phyloP scores from a whole-genome alignment of 176 grass and related monocot species.

The Bothriochloa decipiens region DNA sequence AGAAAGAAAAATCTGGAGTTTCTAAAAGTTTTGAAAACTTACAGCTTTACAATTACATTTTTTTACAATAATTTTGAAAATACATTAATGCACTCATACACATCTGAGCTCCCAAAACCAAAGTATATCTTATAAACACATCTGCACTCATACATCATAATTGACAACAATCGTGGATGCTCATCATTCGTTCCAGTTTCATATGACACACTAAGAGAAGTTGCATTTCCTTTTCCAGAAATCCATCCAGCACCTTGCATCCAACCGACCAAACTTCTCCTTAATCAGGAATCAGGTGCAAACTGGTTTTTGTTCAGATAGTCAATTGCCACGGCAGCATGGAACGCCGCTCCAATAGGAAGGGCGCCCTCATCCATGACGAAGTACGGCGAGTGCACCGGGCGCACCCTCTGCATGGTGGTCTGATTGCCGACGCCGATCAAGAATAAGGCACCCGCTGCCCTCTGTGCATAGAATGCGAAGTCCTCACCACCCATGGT shows the following conservation, averaged over 20 bases:
- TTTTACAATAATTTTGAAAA: no score
- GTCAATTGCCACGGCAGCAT: conserved; percentile 66
- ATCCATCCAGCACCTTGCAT: neutral
- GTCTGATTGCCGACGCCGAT: conserved; percentile 49
- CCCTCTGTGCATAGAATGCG: conserved; percentile 58
- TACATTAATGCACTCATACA: no score
- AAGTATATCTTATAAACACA: no score
- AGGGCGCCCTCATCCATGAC: conserved; percentile 59
- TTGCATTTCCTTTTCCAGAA: neutral
- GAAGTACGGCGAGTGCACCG: conserved; percentile 60
- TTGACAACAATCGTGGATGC: neutral
- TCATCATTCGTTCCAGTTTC: neutral
- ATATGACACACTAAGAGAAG: neutral
- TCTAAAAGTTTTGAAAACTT: no score
- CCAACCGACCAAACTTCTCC: neutral
- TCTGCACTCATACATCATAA: no score
- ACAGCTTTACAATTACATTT: no score
- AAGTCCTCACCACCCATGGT: conserved; percentile 59
- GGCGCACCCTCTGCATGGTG: conserved; percentile 5
- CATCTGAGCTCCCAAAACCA: no score
- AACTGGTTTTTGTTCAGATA: conserved; percentile 53
- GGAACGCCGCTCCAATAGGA: conserved; percentile 56
- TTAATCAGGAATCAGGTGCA: neutral
- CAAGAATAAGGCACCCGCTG: conserved; percentile 53
- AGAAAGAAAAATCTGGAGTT: no score